Conservation (phyloP, 306 rosid genomes). For the Cucumis melo region DNA sequence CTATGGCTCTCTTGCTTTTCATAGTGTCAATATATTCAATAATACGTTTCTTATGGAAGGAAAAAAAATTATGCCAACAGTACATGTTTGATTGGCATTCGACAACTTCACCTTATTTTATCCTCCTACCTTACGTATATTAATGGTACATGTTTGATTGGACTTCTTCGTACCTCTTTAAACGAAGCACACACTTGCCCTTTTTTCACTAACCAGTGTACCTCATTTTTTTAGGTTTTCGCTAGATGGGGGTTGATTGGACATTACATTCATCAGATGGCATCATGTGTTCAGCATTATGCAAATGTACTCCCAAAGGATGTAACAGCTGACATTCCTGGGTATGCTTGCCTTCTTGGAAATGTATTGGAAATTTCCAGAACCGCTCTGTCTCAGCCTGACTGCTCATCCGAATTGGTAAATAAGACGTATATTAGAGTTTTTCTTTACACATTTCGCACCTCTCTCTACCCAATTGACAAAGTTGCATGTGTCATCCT, state of each 20-base stretch:
- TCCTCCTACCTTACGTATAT: not conserved
- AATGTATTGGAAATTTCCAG: slow-evolving; percentile 77
- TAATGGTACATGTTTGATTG: not conserved
- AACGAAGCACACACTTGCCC: not conserved
- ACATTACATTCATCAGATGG: slow-evolving; percentile 72
- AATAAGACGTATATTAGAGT: slow-evolving; percentile 9
- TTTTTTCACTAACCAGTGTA: slow-evolving; percentile 3
- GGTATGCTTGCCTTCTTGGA: slow-evolving; percentile 93
- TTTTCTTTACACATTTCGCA: not conserved
- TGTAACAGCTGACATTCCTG: slow-evolving; percentile 60
- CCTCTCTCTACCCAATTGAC: not conserved
- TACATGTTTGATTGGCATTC: not conserved
- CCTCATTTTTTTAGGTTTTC: slow-evolving; percentile 40
- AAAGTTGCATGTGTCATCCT: not conserved
- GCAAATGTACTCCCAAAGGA: slow-evolving; percentile 57
- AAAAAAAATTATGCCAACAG: not conserved
- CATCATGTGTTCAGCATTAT: slow-evolving; percentile 47
- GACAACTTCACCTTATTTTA: not conserved
- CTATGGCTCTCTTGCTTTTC: not conserved
- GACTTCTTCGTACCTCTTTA: too few species aligned
- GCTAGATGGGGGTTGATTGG: slow-evolving; percentile 40
- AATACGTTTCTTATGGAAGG: not conserved
- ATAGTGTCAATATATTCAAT: not conserved
- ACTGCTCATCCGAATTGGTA: slow-evolving; percentile 77
- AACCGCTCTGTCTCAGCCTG: slow-evolving; percentile 62